A percentile compares a stretch with the other conserved stretches of the same genome.
phyloP scores from a whole-genome alignment of 2,329 filamentous ascomycete species.

The Piedraia hortae region DNA sequence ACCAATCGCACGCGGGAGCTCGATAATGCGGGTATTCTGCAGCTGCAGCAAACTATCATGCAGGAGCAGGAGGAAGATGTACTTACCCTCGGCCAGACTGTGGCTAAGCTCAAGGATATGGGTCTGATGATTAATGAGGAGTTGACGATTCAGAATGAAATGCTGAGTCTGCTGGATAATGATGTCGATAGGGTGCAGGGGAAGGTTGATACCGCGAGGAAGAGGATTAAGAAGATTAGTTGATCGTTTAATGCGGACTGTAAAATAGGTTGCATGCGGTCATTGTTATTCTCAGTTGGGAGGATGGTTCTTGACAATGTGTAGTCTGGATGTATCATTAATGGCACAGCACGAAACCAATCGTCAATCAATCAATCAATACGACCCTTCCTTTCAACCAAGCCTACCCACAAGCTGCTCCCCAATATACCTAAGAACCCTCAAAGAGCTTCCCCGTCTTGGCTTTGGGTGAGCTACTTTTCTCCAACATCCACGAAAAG shows the following conservation, averaged over 20 bases:
- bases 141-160: slow-evolving; percentile 40
- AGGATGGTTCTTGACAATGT: no score
- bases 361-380: no score
- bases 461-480: no score
- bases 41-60: slow-evolving; percentile 49
- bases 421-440: no score
- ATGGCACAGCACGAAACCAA: no score
- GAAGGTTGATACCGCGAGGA: slow-evolving; percentile 50
- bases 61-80: slow-evolving; percentile 47
- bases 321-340: no score
- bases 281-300: no score
- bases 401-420: no score
- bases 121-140: slow-evolving; percentile 50
- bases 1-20: slow-evolving; percentile 50
- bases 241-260: no score
- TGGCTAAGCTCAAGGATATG: slow-evolving; percentile 49
- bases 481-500: slow-evolving; percentile 49
- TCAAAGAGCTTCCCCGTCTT: no score
- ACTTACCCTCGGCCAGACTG: slow-evolving; percentile 37
- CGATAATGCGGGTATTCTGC: slow-evolving; percentile 46
- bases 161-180: slow-evolving; percentile 38
- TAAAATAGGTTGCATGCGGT: no score
- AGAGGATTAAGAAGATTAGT: slow-evolving; percentile 36
- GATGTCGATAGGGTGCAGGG: slow-evolving; percentile 36
- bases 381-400: no score